Base-by-base conservation (phyloP, 2,329 filamentous ascomycete species). In the Beauveria rudraprayagi region DNA sequence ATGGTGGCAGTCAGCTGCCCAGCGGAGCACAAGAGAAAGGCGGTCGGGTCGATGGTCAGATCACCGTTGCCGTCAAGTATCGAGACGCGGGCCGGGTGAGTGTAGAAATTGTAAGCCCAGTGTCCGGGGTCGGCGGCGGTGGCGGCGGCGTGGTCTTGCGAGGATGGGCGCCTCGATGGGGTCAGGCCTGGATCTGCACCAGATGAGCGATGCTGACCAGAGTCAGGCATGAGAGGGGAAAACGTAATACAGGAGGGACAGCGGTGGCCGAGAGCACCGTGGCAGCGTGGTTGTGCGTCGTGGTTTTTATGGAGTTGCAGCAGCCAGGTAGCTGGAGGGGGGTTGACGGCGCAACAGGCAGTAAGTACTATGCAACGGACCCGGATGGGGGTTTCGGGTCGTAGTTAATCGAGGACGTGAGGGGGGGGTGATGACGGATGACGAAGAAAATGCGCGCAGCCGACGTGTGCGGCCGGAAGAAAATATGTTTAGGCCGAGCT, bases 11-110 rank as follows among this genome's bases (percentile, higher is more conserved):
- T 64, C 62, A 66, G 67, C 24, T 43, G 60, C 55, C 61, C 40
- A 28, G 63, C 53, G 2, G 43, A 41, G 60, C 53, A 44, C 59
- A 60, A 48, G 43, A 61, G 68, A 56, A 70, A 68, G 19, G 67
- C 70, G 37, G 68, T 59, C n/a, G 72, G 67, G 61, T 76, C 67
- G 62, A 70, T 56, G 34, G 40, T 56, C 50, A 74, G 64, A 51
- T 73, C 73, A 65, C 77, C 76, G 66, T 73, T 71, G 64, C 75
- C 76, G 72, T 82, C 83, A 65, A 83, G 72, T 40, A 87, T 76
- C 66, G 72, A 73, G 26, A 69, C 70, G 60, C 71, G 71, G 41
- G 70, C 65, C 47, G 70, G 71, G 62, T 72, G 70, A 17, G 66
- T 66, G 62, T 69, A 68, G 61, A 69, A 69, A 22, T 86, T 81